Conservation (phyloP, 2,329 filamentous ascomycete species). For the Emmonsiellopsis sp. region DNA sequence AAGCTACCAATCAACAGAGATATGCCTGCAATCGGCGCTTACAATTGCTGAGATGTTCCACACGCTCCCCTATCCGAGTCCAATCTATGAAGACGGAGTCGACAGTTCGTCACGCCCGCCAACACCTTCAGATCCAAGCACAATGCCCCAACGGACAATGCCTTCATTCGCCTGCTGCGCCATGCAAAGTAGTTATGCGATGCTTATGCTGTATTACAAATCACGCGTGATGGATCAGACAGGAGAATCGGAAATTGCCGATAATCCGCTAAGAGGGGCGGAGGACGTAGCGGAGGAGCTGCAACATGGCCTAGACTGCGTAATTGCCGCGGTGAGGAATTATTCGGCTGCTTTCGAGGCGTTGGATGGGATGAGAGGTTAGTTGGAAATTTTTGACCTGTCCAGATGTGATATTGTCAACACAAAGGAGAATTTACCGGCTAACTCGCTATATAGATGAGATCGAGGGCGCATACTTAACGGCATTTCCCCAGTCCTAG, state of each 20-base stretch:
- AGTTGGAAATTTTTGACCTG: conserved; percentile 1
- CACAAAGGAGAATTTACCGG: not conserved
- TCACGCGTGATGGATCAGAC: conserved; percentile 27
- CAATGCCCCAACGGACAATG: conserved; percentile 32
- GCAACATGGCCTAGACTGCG: conserved; percentile 26
- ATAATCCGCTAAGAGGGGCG: conserved; percentile 13
- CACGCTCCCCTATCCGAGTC: conserved; percentile 27
- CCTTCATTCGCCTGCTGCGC: conserved; percentile 38
- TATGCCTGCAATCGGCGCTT: conserved; percentile 32
- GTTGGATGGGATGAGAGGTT: conserved; percentile 36
- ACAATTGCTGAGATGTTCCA: conserved; percentile 34
- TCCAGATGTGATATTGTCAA: not conserved
- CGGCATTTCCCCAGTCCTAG: conserved; percentile 27
- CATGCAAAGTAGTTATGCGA: conserved; percentile 38
- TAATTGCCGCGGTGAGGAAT: conserved; percentile 28
- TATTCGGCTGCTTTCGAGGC: conserved; percentile 35
- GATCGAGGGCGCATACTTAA: conserved; percentile 33
- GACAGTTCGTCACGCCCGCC: not conserved
- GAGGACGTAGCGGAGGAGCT: conserved; percentile 28
- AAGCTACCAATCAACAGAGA: conserved; percentile 30
- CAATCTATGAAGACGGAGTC: conserved; percentile 13
- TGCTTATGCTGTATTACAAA: conserved; percentile 38
- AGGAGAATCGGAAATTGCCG: conserved; percentile 10
- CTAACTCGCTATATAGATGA: conserved; percentile 21
- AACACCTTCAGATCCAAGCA: conserved; percentile 2